phyloP scores from a whole-genome alignment of 495 filamentous ascomycete genomes.

The Astrocystis sublimbata region DNA sequence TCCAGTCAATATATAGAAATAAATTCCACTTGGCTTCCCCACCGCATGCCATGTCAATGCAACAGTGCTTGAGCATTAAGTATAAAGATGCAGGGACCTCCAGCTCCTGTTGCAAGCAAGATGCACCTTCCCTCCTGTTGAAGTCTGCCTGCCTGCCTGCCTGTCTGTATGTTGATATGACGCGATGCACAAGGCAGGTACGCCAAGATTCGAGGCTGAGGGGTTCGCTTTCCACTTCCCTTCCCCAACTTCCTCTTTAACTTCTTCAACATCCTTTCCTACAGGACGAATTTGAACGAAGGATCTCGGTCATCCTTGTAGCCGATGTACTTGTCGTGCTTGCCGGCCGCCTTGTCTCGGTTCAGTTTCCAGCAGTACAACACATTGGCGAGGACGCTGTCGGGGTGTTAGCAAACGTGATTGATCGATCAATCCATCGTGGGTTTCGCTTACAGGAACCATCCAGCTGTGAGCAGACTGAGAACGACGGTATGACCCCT shows the following conservation, averaged over 20 bases:
- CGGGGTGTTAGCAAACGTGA: constrained; percentile 20
- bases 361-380: constrained; percentile 68
- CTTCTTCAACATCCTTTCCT: too few species aligned
- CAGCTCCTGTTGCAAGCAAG: too few species aligned
- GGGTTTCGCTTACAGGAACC: constrained; percentile 62
- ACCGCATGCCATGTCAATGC: neutral
- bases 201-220: neutral
- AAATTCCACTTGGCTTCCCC: too few species aligned
- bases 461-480: constrained; percentile 57
- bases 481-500: constrained; percentile 62
- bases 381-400: constrained; percentile 64
- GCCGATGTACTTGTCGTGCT: constrained; percentile 59
- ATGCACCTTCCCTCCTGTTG: too few species aligned
- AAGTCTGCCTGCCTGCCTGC: too few species aligned
- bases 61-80: too few species aligned
- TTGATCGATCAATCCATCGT: neutral
- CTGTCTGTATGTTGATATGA: neutral
- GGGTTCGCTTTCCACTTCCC: neutral
- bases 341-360: constrained; percentile 61
- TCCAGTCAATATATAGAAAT: too few species aligned
- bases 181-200: neutral
- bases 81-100: too few species aligned
- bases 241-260: neutral
- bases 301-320: constrained; percentile 69
- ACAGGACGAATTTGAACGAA: constrained; percentile 63